These are phyloP conservation scores for Aspergillus ustus DNA, from an alignment of 2,329 filamentous ascomycete genomes.

Conservation along the genomic window DNA sequence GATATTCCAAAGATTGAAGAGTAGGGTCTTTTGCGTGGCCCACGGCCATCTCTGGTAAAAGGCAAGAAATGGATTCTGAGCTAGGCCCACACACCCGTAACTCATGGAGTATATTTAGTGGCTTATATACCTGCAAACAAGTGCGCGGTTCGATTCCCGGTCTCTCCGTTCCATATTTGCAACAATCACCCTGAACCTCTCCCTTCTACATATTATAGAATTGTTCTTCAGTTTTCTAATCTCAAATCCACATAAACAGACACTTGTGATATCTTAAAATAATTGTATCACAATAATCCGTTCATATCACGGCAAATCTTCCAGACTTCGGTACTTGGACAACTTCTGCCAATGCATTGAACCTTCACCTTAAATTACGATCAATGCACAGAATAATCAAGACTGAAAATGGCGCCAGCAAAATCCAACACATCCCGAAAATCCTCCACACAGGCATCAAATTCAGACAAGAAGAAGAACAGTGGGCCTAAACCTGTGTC, in stretches of 20 bases:
- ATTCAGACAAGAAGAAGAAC: conserved; percentile 17
- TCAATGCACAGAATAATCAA: not conserved
- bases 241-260: not conserved
- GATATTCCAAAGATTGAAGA: conserved; percentile 62
- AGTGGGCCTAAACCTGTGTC: not conserved
- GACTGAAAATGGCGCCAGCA: conserved; percentile 17
- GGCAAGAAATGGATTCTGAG: conserved; percentile 75
- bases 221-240: not conserved
- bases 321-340: not conserved
- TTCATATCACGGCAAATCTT: not conserved
- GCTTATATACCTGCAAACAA: not conserved
- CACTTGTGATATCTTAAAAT: not conserved
- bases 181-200: not conserved
- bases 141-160: conserved; percentile 2
- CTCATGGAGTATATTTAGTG: not conserved
- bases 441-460: conserved; percentile 15
- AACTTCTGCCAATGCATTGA: not conserved
- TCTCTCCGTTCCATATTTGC: not conserved
- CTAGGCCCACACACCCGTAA: conserved; percentile 49
- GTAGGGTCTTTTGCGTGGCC: conserved; percentile 64
- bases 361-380: no score
- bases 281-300: no score
- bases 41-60: conserved; percentile 82
- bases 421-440: conserved; percentile 9
- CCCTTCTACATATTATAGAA: not conserved